Base-by-base conservation (phyloP, 2,329 filamentous ascomycete species). In the Parafenestella ontariensis region DNA sequence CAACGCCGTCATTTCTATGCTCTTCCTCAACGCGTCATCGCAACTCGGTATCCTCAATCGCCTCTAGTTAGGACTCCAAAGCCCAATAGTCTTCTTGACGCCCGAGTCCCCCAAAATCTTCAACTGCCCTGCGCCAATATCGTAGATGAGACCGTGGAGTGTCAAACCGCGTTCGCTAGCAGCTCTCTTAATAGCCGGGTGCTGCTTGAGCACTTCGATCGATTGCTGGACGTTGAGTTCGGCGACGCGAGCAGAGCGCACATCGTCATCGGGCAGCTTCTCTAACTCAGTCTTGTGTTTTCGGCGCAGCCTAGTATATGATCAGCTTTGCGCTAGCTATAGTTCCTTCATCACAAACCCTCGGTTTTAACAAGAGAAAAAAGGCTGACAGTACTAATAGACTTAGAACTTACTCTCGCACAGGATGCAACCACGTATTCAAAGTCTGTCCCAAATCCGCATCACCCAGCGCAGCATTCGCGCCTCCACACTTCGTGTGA, bases 71-170 rank as follows among this genome's bases (percentile, higher is more conserved):
- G 60, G 60, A 17, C 33, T 52, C 50, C 60, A 61, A 23, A 64
- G 62, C 7, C 50, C 53, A n/a, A 46, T 54, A 15, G 36, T 23
- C 42, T 55, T 58, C 17, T 33, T 52, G 11, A n/a, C 33, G 4
- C 36, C 54, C 7, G 46, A 18, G 26, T 65, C 57, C 8, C 83
- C 81, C 54, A 88, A 61, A 55, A 85, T 78, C 50, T 82, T 78
- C 64, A 87, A 74, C 42, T 81, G 71, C n/a, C 84, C 85, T 21
- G 73, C 81, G 4, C 72, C 82, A 54, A 87, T 80, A 66, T 95
- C 88, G 72, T 91, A 94, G 13, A 96, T 80, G 48, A 88, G 81
- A n/a, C 90, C 91, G 73, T 95, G 90, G 5, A 96, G 83, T 75
- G 88, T 79, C 37, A 96, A 76, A 1, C 88, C 89, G 24, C 89